Conservation (phyloP, 176 grass and related monocot species). For the Canna indica region DNA sequence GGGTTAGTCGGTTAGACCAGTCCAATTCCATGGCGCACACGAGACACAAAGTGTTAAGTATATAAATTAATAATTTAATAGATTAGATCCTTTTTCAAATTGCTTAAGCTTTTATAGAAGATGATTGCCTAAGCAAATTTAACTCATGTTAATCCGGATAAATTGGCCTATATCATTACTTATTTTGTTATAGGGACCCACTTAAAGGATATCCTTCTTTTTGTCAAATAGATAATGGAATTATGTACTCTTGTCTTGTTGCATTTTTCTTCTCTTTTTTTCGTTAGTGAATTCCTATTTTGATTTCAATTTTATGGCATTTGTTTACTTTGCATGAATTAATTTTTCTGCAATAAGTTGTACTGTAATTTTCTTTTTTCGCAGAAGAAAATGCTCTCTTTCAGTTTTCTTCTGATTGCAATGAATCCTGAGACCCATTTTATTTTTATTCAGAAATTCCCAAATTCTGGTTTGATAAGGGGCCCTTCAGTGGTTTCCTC, state of each 20-base stretch:
- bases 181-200: neutral
- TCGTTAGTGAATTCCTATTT: neutral
- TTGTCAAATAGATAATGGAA: neutral
- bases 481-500: slow-evolving; percentile 42
- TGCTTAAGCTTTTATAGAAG: too few species aligned
- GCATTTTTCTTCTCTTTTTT: neutral
- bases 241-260: neutral
- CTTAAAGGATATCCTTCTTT: neutral
- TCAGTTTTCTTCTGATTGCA: neutral
- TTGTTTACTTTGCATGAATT: neutral
- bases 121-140: too few species aligned
- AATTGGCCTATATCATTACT: neutral
- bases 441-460: slow-evolving; percentile 46
- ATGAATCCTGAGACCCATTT: neutral
- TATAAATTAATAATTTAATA: too few species aligned
- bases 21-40: too few species aligned
- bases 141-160: neutral
- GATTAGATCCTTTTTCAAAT: too few species aligned
- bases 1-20: too few species aligned
- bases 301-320: neutral
- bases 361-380: neutral
- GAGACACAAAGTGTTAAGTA: too few species aligned
- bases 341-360: neutral
- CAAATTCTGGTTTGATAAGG: slow-evolving; percentile 44
- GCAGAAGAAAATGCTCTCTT: neutral